Evolutionary conservation across 2,329 filamentous ascomycete species (phyloP), one percentile per base, ranked within the genome.

Genomic region (Neonectria ditissima): DNA sequence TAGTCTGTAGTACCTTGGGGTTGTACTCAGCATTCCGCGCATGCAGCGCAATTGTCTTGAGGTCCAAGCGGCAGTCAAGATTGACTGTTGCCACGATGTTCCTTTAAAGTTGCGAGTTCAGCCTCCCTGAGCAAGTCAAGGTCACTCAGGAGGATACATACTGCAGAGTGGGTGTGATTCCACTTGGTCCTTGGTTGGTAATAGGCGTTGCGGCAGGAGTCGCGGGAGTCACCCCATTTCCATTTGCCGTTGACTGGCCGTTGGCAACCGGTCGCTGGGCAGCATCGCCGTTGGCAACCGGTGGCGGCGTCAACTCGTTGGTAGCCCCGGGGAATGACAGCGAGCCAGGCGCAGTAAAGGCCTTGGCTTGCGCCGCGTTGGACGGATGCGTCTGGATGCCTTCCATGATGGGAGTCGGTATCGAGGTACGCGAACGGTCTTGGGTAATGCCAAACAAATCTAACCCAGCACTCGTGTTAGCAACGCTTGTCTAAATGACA

Each of bases 1-100:
- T 44, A 77, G 74, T 76, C 74, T 77, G 74, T 75, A 83, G 82
- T 92, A 95, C 92, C 92, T 97, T 97, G 67, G 94, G 94, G 79
- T 97, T 97, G 86, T 97, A 97, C 86, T 98, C 96, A 69, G 96
- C 96, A 80, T 98, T 99, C 82, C 96, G 91, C 69, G 96, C 96
- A 82, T 99, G 96, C 79, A 98, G 87, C 74, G 96, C 96, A 80
- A 99, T 98, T 74, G 96, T 98, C 91, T 98, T 98, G 73, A 99
- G 87, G 80, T 99, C 96, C 83, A 98, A 85, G 74, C 95, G 94
- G 83, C 95, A 97, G 85, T 97, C 93, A 77, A 98, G 88, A 81
- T 98, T 98, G 85, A 98, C 96, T 73, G 96, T 99, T 73, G 96
- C 95, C 81, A 98, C 95, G 83, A 98, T 97, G 85, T 98, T 97